Conservation (phyloP, 1,139 yeast species). For the Kazachstania sp. region DNA sequence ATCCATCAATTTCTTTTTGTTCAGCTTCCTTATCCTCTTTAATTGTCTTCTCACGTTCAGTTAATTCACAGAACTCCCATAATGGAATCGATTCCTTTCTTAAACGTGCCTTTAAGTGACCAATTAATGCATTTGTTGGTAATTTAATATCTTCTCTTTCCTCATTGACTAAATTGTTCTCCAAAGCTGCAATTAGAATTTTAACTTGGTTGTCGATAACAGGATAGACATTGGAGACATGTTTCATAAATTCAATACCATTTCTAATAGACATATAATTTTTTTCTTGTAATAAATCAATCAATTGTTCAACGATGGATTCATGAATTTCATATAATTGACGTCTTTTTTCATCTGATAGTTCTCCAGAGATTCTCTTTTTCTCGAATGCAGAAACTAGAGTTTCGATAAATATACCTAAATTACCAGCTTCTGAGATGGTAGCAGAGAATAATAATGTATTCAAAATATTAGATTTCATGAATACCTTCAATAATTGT, state of each 20-base stretch:
- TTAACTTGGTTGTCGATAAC: slow-evolving; percentile 62
- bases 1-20: slow-evolving; percentile 19
- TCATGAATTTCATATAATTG: slow-evolving; percentile 50
- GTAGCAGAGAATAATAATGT: slow-evolving; percentile 65
- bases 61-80: slow-evolving; percentile 47
- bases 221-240: slow-evolving; percentile 59
- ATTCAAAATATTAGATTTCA: slow-evolving; percentile 43
- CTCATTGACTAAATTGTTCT: slow-evolving; percentile 45
- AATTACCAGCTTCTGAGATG: slow-evolving; percentile 69
- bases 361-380: slow-evolving; percentile 15
- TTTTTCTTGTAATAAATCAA: slow-evolving; percentile 41
- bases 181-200: slow-evolving; percentile 40
- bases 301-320: slow-evolving; percentile 38
- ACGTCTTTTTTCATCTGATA: slow-evolving; percentile 35
- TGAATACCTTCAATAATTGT: slow-evolving; percentile 41
- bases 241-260: slow-evolving; percentile 69
- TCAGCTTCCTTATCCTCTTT: slow-evolving; percentile 23
- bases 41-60: slow-evolving; percentile 30
- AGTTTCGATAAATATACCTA: slow-evolving; percentile 66
- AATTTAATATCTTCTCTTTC: slow-evolving; percentile 72
- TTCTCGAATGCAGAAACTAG: slow-evolving; percentile 40
- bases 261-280: slow-evolving; percentile 80
- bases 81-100: slow-evolving; percentile 44
- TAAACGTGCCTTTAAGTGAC: slow-evolving; percentile 56
- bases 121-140: slow-evolving; percentile 69